Conservation (phyloP, 768 basidiomycete genomes). For the Neoboletus subvelutipes region DNA sequence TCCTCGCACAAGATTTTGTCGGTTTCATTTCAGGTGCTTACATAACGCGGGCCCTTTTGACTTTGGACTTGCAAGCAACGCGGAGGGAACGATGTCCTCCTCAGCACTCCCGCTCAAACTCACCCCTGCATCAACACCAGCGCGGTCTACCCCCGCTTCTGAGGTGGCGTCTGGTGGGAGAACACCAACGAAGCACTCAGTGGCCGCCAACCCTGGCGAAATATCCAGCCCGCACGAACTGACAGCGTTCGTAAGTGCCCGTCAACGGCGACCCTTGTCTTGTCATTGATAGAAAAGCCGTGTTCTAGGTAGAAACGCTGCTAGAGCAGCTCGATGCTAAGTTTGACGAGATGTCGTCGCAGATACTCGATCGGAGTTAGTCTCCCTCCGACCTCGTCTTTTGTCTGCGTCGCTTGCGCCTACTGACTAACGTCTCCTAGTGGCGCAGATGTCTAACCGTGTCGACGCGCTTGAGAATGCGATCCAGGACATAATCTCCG, state of each 20-base stretch:
- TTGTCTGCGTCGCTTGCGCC: background rate
- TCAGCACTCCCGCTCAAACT: constrained; percentile 70
- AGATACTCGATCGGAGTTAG: constrained; percentile 84
- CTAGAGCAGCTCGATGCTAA: constrained; percentile 86
- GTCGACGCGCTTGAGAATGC: constrained; percentile 88
- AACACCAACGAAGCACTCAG: constrained; percentile 50
- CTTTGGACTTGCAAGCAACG: background rate
- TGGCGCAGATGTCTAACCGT: constrained; percentile 90
- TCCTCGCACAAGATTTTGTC: background rate
- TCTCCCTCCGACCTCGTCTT: constrained; percentile 19
- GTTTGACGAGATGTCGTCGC: constrained; percentile 91
- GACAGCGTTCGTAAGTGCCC: constrained; percentile 82
- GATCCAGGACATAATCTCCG: constrained; percentile 90
- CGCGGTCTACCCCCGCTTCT: constrained; percentile 33
- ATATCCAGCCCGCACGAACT: constrained; percentile 93
- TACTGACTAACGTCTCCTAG: constrained; percentile 40
- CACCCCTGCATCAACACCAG: constrained; percentile 52
- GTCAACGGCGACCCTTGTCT: constrained; percentile 5
- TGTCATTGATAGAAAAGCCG: background rate
- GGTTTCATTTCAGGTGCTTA: background rate
- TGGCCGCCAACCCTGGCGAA: constrained; percentile 47
- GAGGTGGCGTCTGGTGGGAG: constrained; percentile 23
- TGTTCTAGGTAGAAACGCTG: constrained; percentile 75
- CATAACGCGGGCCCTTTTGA: constrained; percentile 3
- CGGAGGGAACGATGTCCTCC: constrained; percentile 36